Base-by-base conservation (phyloP, 148 eudicot species). In the Cornus florida region DNA sequence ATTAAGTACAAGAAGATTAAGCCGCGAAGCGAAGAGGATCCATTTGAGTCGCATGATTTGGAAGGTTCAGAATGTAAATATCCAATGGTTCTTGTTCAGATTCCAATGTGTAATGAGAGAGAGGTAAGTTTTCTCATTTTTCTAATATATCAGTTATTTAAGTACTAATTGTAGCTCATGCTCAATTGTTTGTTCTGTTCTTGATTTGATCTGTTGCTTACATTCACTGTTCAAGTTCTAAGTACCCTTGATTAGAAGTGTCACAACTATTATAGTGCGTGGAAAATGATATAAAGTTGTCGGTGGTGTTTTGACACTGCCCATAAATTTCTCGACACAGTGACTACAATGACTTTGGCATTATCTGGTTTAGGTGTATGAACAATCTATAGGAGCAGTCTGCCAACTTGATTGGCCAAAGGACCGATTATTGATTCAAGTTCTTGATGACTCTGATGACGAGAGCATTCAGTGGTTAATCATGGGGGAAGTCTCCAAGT, bases 371-470 rank as follows among this genome's bases (percentile, higher is more conserved):
- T 73, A 92, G 96, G 93, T 92, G 17, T 92, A 90, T 78, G 90
- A 92, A 62, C 89, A 87, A 81, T 92, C 96, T 7, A 92, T 92
- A 39, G 84, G 89, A 68, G 93, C 96, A 23, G 91, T 84, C 20
- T 92, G 96, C 82, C 89, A 87, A 78, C 87, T 90, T 19, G 90
- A 92, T 68, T 92, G 96, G 96, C 96, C 96, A 10, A 92, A 82
- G 77, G 90, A 87, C 35, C 82, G 82, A 67, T 33, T 92, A 62
- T 60, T 92, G 72, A 85, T 92, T 62, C 96, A 92, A 70, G 92
- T 92, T 68, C 80, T 92, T 33, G 96, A 92, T 78, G 96, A 92
- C 72, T 92, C 96, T 56, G 89, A 89, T 81, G 93, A 92, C 74
- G 88, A 84, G 65, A 82, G 83, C 78, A 87, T 89, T 28, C 93